These are phyloP conservation scores for Apiospora koreana DNA, from an alignment of 2,329 filamentous ascomycete species.

Conservation along the genomic window DNA sequence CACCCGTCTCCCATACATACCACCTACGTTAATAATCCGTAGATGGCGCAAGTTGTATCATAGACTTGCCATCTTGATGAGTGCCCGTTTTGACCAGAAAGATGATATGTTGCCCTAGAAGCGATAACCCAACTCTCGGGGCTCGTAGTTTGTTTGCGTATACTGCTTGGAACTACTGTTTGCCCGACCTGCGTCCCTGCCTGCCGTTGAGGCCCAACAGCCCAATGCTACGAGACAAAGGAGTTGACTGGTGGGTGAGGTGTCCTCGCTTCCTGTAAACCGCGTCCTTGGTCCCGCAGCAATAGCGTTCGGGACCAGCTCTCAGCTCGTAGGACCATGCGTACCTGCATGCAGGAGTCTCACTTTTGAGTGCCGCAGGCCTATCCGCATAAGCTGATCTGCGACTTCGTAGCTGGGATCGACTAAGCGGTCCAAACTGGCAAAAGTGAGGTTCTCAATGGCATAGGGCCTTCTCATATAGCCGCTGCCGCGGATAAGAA, in stretches of 20 bases:
- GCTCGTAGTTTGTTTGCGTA: background rate
- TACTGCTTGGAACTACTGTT: background rate
- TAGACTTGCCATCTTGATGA: background rate
- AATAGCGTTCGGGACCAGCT: background rate
- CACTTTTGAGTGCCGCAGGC: background rate
- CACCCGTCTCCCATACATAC: too few relatives aligned
- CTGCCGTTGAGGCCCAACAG: background rate
- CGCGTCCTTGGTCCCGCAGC: background rate
- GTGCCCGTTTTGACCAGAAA: background rate
- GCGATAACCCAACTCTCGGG: background rate
- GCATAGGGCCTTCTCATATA: background rate
- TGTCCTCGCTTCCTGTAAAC: background rate
- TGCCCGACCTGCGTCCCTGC: background rate
- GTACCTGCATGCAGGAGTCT: background rate
- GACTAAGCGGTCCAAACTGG: background rate
- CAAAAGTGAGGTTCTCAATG: background rate
- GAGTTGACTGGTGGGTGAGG: background rate
- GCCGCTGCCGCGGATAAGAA: background rate
- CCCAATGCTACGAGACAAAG: background rate
- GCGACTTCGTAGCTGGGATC: background rate
- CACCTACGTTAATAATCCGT: background rate
- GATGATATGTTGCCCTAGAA: background rate
- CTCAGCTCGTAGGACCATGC: background rate
- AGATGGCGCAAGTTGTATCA: background rate
- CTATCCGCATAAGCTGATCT: background rate